Evolutionary conservation across 1,284 basidiomycete genomes (phyloP), one percentile per base, ranked within the genome.

Genomic region (Xerocomus minutiporus): DNA sequence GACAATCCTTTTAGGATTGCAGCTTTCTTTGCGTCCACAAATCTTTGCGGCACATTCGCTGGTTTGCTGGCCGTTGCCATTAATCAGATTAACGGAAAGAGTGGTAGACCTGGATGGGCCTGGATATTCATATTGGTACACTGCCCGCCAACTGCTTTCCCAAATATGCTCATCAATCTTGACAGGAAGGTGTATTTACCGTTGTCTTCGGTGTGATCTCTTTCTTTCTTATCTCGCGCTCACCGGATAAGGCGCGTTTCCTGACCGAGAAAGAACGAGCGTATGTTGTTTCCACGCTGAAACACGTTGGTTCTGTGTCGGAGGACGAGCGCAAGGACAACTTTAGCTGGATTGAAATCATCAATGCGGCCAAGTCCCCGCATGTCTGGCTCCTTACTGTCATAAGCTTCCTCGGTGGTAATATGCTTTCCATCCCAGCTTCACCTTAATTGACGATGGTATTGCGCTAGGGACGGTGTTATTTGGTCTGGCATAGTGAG

Each of bases 51-150:
- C 0, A 80, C 83, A 0, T 87, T 87, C 61, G 83, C 81, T 8
- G 83, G 84, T 4, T 68, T 87, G 11, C 71, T 87, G 12, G 83
- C 82, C 0, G 79, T 77, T 46, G 83, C 75, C 0, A 84, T 86
- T 51, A 68, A 75, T 39, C 67, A 77, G 25, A 76, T 85, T 68
- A 57, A 82, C 28, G 79, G 78, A 15, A 68, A 75, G 4, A 74
- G 74, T 1, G 68, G 74, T 7, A 74, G 71, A 29, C 70, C 72
- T 0, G 78, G 77, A 0, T 83, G 81, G 82, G 71, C 78, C 2
- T 88, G 85, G 85, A 86, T 88, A 50, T 83, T 83, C 59, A 82
- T 84, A 56, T 58, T 84, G 51, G 81, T 73, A 51, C 9, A 64
- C 55, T 4, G 3, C 23, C 0, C 12, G 15, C 7, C 11, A 17